Percentiles rank a stretch among this genome's conserved stretches.
phyloP scores from a whole-genome alignment of 2,329 filamentous ascomycete species.

The Tolypocladium nubicola region DNA sequence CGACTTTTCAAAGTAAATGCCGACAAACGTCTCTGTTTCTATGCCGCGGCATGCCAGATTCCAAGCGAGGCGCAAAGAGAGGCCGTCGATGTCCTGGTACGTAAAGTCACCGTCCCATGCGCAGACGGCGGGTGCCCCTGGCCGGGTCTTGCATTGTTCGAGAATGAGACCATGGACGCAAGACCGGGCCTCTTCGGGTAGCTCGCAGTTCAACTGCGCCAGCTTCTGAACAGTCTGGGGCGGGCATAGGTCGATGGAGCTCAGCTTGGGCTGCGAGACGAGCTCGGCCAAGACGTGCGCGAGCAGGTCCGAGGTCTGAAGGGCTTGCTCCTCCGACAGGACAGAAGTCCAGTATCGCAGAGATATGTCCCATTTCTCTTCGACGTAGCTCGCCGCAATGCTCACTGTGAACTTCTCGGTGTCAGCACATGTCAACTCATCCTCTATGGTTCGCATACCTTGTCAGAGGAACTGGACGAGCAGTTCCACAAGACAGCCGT shows the following conservation, averaged over 20 bases:
- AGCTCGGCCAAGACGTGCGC: not conserved
- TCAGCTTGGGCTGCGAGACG: not conserved
- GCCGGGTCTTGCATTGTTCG: slow-evolving; percentile 11
- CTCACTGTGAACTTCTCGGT: not conserved
- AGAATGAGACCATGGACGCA: slow-evolving; percentile 15
- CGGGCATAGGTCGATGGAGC: not conserved
- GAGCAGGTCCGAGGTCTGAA: not conserved
- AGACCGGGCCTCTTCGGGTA: not conserved
- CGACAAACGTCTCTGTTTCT: slow-evolving; percentile 14
- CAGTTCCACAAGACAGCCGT: not conserved
- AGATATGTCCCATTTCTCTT: not conserved
- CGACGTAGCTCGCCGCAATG: not conserved
- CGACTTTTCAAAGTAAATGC: slow-evolving; percentile 21
- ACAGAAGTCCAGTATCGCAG: not conserved
- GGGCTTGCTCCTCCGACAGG: not conserved
- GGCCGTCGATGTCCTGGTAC: slow-evolving; percentile 13
- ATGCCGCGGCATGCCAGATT: slow-evolving; percentile 12
- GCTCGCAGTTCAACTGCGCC: not conserved
- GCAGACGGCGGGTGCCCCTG: slow-evolving; percentile 14
- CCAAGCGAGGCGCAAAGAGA: slow-evolving; percentile 12
- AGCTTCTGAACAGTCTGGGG: not conserved
- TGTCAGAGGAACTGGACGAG: not conserved
- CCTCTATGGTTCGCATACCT: not conserved
- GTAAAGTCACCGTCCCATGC: slow-evolving; percentile 21
- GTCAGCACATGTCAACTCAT: not conserved